phyloP scores from a whole-genome alignment of 2,329 filamentous ascomycete species.

The Trichoderma oligosporum region DNA sequence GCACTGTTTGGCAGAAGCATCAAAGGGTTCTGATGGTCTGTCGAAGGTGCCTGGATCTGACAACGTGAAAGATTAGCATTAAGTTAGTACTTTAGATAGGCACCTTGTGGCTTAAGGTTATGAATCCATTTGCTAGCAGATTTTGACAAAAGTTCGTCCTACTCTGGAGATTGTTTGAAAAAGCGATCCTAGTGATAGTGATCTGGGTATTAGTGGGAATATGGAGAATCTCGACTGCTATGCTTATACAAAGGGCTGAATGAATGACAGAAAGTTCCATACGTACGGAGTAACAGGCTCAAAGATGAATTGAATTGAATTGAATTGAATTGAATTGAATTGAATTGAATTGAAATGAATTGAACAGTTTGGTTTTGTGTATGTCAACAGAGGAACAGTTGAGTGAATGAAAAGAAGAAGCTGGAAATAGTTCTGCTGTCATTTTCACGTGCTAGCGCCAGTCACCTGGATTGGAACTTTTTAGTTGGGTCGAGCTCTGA shows the following conservation, averaged over 20 bases:
- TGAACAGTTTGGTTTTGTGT: too few species aligned
- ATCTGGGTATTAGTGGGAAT: too few species aligned
- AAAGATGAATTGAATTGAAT: not conserved
- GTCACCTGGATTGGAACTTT: not conserved
- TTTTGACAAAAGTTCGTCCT: not conserved
- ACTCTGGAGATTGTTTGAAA: not conserved
- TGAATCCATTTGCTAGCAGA: not conserved
- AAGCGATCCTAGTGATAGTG: not conserved
- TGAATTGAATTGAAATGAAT: not conserved
- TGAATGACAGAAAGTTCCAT: not conserved
- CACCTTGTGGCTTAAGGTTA: not conserved
- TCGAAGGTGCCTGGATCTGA: slow-evolving; percentile 2
- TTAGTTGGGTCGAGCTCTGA: not conserved
- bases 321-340: not conserved
- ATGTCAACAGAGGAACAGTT: too few species aligned
- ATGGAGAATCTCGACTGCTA: not conserved
- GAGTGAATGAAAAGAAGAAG: not conserved
- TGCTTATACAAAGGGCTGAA: not conserved
- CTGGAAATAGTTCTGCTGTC: not conserved
- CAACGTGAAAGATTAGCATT: not conserved
- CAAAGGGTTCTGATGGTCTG: not conserved
- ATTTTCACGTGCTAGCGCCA: slow-evolving; percentile 10
- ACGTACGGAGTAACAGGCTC: not conserved
- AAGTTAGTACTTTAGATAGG: not conserved
- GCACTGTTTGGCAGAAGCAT: not conserved